Evolutionary conservation across 2,329 filamentous ascomycete genomes (phyloP), one percentile per base, ranked within the genome.

Genomic region (Aspergillus tubingensis): DNA sequence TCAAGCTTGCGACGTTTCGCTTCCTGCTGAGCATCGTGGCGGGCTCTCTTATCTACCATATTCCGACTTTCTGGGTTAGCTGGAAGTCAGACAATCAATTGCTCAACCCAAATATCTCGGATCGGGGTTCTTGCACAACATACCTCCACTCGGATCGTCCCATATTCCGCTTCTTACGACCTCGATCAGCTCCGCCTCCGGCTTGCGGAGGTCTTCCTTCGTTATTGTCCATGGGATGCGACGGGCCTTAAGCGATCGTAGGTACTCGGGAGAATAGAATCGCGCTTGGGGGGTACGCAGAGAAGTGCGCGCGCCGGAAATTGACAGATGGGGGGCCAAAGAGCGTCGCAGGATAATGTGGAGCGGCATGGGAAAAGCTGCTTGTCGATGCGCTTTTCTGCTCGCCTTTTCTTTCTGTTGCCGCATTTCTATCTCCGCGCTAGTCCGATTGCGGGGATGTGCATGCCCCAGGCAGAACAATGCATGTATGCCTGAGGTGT

Each of bases 141-240:
- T 80, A 90, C 88, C 82, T 83, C 77, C 85, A 88, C 73, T 88
- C 86, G 62, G 79, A 81, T 76, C 88, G 80, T 69, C 88, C 88
- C 85, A 88, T 79, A 84, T 89, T 85, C 75, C 81, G 81, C 73
- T 85, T 88, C 84, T 86, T 87, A 82, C 80, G 79, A 73, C 77
- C 72, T 67, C 73, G 71, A 73, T 72, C 71, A 69, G 70, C 64
- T 67, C 68, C 63, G 61, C 62, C 68, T 53, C 60, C 54, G 69
- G 68, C 65, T 30, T 74, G 53, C 23, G 53, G 71, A 68, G 61
- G 62, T 72, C 68, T 60, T 65, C 66, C 67, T 62, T 66, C 71
- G 71, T 74, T 69, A 68, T 72, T 70, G 67, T 73, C 72, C 76
- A 74, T 74, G 65, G 67, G 62, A 61, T 58, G 19, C 47, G 53